These are phyloP conservation scores for Vicia villosa DNA, from an alignment of 306 rosid genomes.

Conservation along the genomic window DNA sequence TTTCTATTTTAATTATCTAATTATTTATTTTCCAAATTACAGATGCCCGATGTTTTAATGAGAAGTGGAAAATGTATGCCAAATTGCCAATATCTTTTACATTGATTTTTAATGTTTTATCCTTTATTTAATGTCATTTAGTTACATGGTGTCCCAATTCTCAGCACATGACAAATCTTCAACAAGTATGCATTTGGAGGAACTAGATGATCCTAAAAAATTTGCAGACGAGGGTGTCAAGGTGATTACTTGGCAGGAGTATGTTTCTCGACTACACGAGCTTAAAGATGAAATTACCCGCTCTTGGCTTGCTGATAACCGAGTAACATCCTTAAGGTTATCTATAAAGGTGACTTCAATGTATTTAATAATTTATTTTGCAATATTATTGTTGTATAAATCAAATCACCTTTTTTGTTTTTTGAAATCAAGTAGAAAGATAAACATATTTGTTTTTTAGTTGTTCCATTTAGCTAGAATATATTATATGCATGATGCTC, in stretches of 20 bases:
- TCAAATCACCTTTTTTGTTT: slow-evolving; percentile 26
- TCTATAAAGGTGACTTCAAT: slow-evolving; percentile 68
- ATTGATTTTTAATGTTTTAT: slow-evolving; percentile 22
- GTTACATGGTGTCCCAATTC: slow-evolving; percentile 37
- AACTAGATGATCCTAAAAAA: slow-evolving; percentile 73
- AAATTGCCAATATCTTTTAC: slow-evolving; percentile 42
- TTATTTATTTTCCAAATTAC: slow-evolving; percentile 46
- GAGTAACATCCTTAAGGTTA: slow-evolving; percentile 74
- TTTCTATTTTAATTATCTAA: slow-evolving; percentile 31
- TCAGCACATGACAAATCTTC: slow-evolving; percentile 76
- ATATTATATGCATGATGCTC: slow-evolving; percentile 2
- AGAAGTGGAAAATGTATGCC: slow-evolving; percentile 83
- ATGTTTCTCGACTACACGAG: slow-evolving; percentile 77
- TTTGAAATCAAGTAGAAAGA: slow-evolving; percentile 16
- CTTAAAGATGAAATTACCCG: slow-evolving; percentile 83
- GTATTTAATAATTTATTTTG: slow-evolving; percentile 18
- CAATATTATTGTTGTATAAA: slow-evolving; percentile 20
- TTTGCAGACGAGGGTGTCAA: slow-evolving; percentile 66
- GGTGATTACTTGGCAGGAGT: slow-evolving; percentile 79
- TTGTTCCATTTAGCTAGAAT: slow-evolving; percentile 9
- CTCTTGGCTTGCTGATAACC: slow-evolving; percentile 82
- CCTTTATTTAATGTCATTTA: slow-evolving; percentile 29
- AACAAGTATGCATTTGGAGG: slow-evolving; percentile 76
- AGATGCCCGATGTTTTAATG: slow-evolving; percentile 70
- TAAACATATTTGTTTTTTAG: slow-evolving; percentile 7